Base-by-base conservation (phyloP, 1,284 basidiomycete genomes). In the Apiotrichum montevideense region DNA sequence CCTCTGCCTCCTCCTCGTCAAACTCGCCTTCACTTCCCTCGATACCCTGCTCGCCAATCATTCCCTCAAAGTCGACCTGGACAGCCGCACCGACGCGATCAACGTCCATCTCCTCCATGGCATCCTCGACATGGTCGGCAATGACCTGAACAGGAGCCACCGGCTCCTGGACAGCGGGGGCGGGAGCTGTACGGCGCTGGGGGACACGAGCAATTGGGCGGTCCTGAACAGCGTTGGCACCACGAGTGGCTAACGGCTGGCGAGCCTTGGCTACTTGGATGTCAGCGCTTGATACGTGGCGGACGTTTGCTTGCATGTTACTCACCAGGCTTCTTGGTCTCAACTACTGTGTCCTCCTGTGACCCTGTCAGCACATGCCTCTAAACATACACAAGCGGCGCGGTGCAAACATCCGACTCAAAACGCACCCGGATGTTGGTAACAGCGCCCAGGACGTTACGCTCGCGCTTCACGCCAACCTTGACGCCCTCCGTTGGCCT, bases 1-100 rank as follows among this genome's bases (percentile, higher is more conserved):
- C 80, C 37, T 81, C 80, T 54, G 80, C 72, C 51, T 71, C 68
- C 46, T 70, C 70, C 37, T 74, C 71, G 14, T 67, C 66, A 15
- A 64, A 59, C 34, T 61, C 62, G 21, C 45, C 54, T 33, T 57
- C 39, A 40, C 49, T 55, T 13, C 15, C 35, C 33, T 46, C 55
- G 57, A 52, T 34, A 7, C 9, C 3, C 35, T 32, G 9, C 4
- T 49, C 47, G 10, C 15, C 15, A 13, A 49, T 29, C 35, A 39
- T n/a, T 13, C 35, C 47, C 10, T 40, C 47, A 40, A 49, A 39
- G 47, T 49, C 47, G 15, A 40, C 35, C 37, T 66, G 55, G 14
- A 64, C 56, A 6, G 52, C 62, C 29, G 55, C 21, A 3, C 52
- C 51, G 55, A 54, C 34, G 55, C 53, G 41, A 54, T 71, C 70